These are phyloP conservation scores for Phoenix dactylifera DNA, from an alignment of 176 grass and related monocot genomes.

Conservation along the genomic window DNA sequence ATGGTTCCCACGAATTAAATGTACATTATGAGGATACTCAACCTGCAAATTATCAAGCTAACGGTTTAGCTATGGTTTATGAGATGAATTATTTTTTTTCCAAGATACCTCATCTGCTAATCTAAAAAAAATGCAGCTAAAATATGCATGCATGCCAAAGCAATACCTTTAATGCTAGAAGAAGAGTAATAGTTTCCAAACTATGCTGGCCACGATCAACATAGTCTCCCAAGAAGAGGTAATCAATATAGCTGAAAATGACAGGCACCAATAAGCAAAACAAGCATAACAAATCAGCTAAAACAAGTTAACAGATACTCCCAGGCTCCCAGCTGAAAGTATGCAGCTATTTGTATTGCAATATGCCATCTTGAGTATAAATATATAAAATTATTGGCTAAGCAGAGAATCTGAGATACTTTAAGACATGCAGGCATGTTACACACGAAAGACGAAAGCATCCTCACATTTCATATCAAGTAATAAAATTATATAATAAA, in stretches of 20 bases:
- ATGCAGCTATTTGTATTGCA: too few relatives aligned
- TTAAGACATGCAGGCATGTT: too few relatives aligned
- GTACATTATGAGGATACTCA: conserved; percentile 84
- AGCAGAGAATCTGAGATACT: too few relatives aligned
- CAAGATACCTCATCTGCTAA: conserved; percentile 4
- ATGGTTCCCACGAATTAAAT: conserved; percentile 99
- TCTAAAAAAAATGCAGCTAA: too few relatives aligned
- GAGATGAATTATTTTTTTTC: not conserved
- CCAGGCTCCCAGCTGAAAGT: too few relatives aligned
- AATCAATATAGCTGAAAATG: conserved; percentile 91
- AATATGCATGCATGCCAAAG: not conserved
- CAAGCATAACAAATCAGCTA: not conserved
- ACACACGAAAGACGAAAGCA: too few relatives aligned
- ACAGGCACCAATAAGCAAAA: not conserved
- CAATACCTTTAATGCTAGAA: conserved; percentile 96
- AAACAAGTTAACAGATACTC: not conserved
- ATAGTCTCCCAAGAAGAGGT: conserved; percentile 99
- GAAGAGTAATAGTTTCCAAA: conserved; percentile 97
- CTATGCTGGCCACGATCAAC: conserved; percentile 99
- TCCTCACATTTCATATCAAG: too few relatives aligned
- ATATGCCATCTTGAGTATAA: too few relatives aligned
- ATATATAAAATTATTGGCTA: too few relatives aligned
- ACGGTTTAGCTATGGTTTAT: not conserved
- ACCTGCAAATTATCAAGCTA: conserved; percentile 37
- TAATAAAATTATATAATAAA: too few relatives aligned